Conservation (phyloP, 2,329 filamentous ascomycete genomes). For the Colletotrichum spinosum region DNA sequence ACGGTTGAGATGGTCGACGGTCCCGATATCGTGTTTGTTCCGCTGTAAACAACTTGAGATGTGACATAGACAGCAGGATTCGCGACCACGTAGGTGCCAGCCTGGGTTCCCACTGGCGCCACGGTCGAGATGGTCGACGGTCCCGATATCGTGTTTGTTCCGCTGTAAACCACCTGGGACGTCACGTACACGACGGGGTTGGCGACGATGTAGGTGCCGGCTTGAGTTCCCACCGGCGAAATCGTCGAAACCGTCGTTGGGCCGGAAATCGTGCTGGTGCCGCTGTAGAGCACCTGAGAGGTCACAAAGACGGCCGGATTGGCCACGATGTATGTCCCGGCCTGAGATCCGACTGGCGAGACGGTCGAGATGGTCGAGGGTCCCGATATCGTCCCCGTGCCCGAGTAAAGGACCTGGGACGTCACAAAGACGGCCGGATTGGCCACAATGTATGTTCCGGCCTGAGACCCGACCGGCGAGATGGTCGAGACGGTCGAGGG, state of each 20-base stretch:
- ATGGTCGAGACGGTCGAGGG: too few species aligned
- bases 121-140: constrained; percentile 11
- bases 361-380: too few species aligned
- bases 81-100: constrained; percentile 16
- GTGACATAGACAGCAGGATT: constrained; percentile 6
- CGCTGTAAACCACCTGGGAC: constrained; percentile 3
- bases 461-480: too few species aligned
- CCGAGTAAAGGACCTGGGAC: too few species aligned
- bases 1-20: constrained; percentile 20
- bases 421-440: too few species aligned
- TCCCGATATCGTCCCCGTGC: too few species aligned
- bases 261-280: not conserved
- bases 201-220: constrained; percentile 29
- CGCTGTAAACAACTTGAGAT: not conserved
- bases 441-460: too few species aligned
- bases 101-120: constrained; percentile 7
- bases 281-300: constrained; percentile 15
- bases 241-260: constrained; percentile 19
- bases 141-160: not conserved
- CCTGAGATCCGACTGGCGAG: too few species aligned
- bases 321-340: too few species aligned
- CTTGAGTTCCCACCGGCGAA: constrained; percentile 1
- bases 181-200: constrained; percentile 7
- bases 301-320: too few species aligned
- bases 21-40: not conserved